Conservation (phyloP, 2,329 filamentous ascomycete species). For the Elsinoe fawcettii region DNA sequence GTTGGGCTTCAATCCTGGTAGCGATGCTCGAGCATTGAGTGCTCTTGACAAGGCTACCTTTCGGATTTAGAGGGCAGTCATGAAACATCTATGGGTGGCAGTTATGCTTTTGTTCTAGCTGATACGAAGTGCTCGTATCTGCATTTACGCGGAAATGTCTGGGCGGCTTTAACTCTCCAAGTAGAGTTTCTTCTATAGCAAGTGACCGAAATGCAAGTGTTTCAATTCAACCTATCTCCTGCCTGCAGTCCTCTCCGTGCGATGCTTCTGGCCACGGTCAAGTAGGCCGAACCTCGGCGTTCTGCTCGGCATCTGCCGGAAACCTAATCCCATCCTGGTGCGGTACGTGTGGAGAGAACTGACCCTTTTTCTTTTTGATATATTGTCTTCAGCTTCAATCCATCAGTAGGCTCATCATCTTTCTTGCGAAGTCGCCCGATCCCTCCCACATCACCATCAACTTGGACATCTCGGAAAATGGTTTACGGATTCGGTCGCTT, state of each 20-base stretch:
- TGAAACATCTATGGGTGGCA: not conserved
- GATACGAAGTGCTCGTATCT: slow-evolving; percentile 16
- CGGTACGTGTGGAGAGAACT: not conserved
- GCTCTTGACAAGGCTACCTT: slow-evolving; percentile 32
- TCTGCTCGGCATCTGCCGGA: not conserved
- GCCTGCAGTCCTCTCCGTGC: not conserved
- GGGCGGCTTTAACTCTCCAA: not conserved
- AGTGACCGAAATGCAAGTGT: not conserved
- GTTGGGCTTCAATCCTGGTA: slow-evolving; percentile 31
- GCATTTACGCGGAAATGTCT: not conserved
- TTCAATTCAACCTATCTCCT: not conserved
- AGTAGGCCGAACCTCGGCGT: not conserved
- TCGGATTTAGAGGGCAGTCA: slow-evolving; percentile 18
- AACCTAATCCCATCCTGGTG: not conserved
- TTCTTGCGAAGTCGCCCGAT: too few relatives aligned
- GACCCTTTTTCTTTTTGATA: too few relatives aligned
- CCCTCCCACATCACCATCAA: too few relatives aligned
- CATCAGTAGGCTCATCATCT: too few relatives aligned
- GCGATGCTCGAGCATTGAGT: slow-evolving; percentile 30
- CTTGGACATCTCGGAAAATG: not conserved
- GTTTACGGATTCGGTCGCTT: not conserved
- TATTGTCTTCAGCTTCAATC: too few relatives aligned
- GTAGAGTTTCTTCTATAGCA: not conserved
- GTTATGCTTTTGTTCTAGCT: not conserved
- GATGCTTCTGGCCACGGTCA: not conserved